A percentile compares a stretch with the other conserved stretches of the same genome.
Evolutionary conservation across 495 filamentous ascomycete species (phyloP).

Genomic region (Penicillium diatomitis): DNA sequence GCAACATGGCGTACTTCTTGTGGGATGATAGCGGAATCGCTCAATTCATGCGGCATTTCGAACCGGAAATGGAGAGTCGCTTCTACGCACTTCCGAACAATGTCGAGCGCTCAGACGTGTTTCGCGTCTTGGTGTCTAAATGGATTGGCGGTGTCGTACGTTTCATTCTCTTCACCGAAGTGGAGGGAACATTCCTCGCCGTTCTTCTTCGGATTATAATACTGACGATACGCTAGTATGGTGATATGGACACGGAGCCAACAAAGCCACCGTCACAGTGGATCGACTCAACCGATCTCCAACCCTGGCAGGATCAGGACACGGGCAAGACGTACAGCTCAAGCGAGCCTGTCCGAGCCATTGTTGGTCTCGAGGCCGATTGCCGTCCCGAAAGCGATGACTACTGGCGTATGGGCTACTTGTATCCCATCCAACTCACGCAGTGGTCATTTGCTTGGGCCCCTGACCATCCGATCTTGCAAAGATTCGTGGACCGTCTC

Average conservation of each 20-base stretch:
- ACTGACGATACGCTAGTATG: not conserved
- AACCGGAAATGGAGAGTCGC: not conserved
- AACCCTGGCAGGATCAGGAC: not conserved
- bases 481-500: not conserved
- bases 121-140: conserved; percentile 1
- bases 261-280: not conserved
- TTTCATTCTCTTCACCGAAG: not conserved
- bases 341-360: not conserved
- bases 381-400: not conserved
- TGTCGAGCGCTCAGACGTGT: conserved; percentile 1
- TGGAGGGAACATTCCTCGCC: too few species aligned
- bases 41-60: not conserved
- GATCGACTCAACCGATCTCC: not conserved
- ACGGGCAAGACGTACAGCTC: not conserved
- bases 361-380: not conserved
- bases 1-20: conserved; percentile 1
- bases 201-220: not conserved
- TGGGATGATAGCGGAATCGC: not conserved
- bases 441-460: conserved; percentile 2
- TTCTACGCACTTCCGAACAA: not conserved
- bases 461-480: not conserved
- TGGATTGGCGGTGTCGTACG: not conserved
- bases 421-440: not conserved
- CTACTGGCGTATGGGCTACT: conserved; percentile 2
- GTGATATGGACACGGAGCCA: conserved; percentile 1